Conservation (phyloP, 1,284 basidiomycete genomes). For the Quambalaria eucalypti region DNA sequence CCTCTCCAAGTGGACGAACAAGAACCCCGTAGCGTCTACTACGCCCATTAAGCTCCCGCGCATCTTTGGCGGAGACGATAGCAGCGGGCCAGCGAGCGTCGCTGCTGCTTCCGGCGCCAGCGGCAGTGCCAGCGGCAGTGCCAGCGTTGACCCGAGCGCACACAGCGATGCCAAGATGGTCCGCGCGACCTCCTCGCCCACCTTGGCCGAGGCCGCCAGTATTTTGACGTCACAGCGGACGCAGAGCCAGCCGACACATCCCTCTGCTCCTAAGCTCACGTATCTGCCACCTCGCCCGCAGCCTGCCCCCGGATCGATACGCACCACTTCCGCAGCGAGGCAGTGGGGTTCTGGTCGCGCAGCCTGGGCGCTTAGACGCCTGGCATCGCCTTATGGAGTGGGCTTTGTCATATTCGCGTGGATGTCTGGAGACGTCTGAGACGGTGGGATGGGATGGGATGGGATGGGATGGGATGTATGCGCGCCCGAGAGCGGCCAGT, state of each 20-base stretch:
- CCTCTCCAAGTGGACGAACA: slow-evolving; percentile 9
- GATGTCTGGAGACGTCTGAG: slow-evolving; percentile 39
- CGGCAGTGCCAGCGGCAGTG: too few species aligned
- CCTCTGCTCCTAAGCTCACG: too few species aligned
- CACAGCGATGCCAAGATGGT: too few species aligned
- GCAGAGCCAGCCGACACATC: too few species aligned
- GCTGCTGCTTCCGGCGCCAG: background rate
- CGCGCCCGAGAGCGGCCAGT: too few species aligned
- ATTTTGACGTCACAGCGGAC: too few species aligned
- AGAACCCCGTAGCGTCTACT: slow-evolving; percentile 6
- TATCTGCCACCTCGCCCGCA: background rate
- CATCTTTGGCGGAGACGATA: background rate
- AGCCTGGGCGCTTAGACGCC: slow-evolving; percentile 25
- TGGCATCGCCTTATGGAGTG: slow-evolving; percentile 39
- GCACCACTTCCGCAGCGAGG: slow-evolving; percentile 8
- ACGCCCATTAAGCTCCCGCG: background rate
- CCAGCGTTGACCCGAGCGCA: too few species aligned
- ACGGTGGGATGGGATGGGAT: too few species aligned
- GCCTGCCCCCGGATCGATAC: slow-evolving; percentile 5
- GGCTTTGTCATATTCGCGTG: slow-evolving; percentile 43
- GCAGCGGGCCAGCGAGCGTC: background rate
- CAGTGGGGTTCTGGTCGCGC: slow-evolving; percentile 29
- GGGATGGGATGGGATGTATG: too few species aligned
- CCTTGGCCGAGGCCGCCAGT: too few species aligned
- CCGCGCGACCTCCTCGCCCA: too few species aligned